Evolutionary conservation across 257 asterid genomes (phyloP).

Genomic region (Henckelia pumila): DNA sequence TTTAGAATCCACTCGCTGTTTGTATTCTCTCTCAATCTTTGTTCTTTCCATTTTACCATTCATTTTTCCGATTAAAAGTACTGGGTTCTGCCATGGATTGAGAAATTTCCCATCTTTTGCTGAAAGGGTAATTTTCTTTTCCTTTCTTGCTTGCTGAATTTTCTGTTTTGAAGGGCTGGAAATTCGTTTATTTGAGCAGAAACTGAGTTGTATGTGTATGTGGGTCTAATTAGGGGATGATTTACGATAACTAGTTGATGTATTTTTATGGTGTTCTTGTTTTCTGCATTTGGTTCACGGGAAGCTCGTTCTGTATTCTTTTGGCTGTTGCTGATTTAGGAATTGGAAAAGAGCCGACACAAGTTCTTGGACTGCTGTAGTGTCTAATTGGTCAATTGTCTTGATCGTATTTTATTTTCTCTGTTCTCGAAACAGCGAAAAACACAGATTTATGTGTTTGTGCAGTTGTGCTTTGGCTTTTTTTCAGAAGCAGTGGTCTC

Average conservation of each 20-base stretch:
- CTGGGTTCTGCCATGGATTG: conserved; percentile 29
- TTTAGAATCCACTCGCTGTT: conserved; percentile 25
- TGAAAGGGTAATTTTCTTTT: conserved; percentile 35
- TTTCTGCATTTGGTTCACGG: conserved; percentile 25
- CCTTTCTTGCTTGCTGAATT: conserved; percentile 10
- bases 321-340: conserved; percentile 19
- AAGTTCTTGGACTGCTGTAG: not conserved
- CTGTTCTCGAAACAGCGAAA: not conserved
- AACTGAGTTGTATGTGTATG: conserved; percentile 7
- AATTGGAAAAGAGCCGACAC: conserved; percentile 1
- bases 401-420: not conserved
- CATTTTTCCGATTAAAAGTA: conserved; percentile 27
- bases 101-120: conserved; percentile 31
- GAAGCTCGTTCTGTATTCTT: not conserved
- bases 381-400: conserved; percentile 5
- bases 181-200: not conserved
- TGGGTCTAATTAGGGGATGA: not conserved
- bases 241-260: conserved; percentile 12
- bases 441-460: not conserved
- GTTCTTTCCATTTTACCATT: not conserved
- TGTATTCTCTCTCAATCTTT: conserved; percentile 21
- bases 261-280: conserved; percentile 10
- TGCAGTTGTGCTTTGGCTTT: conserved; percentile 21
- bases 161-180: conserved; percentile 8
- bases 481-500: conserved; percentile 15